Evolutionary conservation across 163 green algal genomes (phyloP), one percentile per base, ranked within the genome.

Genomic region (Chloroidium sp.): DNA sequence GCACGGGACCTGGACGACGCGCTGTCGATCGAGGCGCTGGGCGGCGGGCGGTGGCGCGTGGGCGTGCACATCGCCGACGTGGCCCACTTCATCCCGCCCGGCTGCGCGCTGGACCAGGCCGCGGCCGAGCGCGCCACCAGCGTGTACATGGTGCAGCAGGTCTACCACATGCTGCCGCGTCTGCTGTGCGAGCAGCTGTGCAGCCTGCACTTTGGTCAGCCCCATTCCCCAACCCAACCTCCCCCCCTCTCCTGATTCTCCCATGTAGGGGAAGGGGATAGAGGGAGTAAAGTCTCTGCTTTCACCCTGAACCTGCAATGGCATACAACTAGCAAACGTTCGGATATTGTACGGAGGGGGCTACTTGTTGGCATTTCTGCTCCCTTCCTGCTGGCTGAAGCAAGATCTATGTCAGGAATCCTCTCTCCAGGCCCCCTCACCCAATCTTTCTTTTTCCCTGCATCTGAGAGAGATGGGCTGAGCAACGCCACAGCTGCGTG

Each of bases 51-150:
- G 6, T 59, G 61, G 4, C 83, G 88, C 0, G 86, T 99, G 59
- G 96, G 94, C 1, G 96, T 99, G n/a, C 96, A 99, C 91, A 99
- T 99, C 83, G 94, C 96, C n/a, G 96, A 99, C 78, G 96, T 99
- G 61, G 90, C 90, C 0, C 89, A 95, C 80, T 99, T 98, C 79
- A 82, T 94, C 60, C 76, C 12, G 58, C 88, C 93, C 0, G 84
- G 81, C n/a, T 93, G 84, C 1, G 87, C 90, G 57, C 84, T 98
- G 74, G 96, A 99, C 80, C 75, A 86, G 3, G 93, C 96, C 81
- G 95, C 95, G 0, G 77, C 78, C 57, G 13, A 80, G 67, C 83
- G 95, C 12, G 90, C 86, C 78, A 98, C 95, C 13, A 94, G 86
- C 69, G 77, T 87, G 8, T 92, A 92, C 79, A 68, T 91, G 74